phyloP scores from a whole-genome alignment of 2,329 filamentous ascomycete genomes.

The Claviceps pusilla region DNA sequence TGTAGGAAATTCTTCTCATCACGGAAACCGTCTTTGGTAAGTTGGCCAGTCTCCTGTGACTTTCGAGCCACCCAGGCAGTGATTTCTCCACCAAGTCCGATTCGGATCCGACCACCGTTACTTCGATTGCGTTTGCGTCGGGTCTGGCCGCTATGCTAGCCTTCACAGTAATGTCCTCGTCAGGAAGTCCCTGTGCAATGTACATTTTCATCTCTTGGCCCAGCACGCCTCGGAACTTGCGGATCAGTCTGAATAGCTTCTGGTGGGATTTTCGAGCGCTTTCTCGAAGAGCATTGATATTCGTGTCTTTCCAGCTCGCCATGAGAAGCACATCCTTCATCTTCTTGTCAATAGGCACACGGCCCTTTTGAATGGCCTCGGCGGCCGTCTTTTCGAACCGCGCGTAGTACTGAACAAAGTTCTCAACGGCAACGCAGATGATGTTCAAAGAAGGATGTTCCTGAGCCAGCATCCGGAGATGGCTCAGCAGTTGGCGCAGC shows the following conservation, averaged over 20 bases:
- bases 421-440: slow-evolving; percentile 51
- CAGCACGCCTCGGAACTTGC: slow-evolving; percentile 73
- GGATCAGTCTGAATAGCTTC: slow-evolving; percentile 80
- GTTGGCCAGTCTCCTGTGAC: slow-evolving; percentile 56
- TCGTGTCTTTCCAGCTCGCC: slow-evolving; percentile 96
- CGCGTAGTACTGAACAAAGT: slow-evolving; percentile 62
- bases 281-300: slow-evolving; percentile 75
- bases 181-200: slow-evolving; percentile 43
- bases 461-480: slow-evolving; percentile 45
- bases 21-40: slow-evolving; percentile 53
- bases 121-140: neutral
- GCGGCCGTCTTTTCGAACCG: slow-evolving; percentile 54
- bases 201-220: slow-evolving; percentile 59
- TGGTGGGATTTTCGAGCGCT: slow-evolving; percentile 82
- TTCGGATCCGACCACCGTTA: slow-evolving; percentile 9
- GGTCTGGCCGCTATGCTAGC: slow-evolving; percentile 1
- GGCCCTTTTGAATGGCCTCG: slow-evolving; percentile 51
- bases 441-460: slow-evolving; percentile 43
- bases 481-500: slow-evolving; percentile 47
- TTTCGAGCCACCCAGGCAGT: slow-evolving; percentile 24
- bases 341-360: slow-evolving; percentile 67
- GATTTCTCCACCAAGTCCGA: slow-evolving; percentile 11
- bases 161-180: slow-evolving; percentile 21
- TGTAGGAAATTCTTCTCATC: slow-evolving; percentile 51
- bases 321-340: slow-evolving; percentile 87